Evolutionary conservation across 2,329 filamentous ascomycete species (phyloP), one percentile per base, ranked within the genome.

Genomic region (Xylariaceae sp.): DNA sequence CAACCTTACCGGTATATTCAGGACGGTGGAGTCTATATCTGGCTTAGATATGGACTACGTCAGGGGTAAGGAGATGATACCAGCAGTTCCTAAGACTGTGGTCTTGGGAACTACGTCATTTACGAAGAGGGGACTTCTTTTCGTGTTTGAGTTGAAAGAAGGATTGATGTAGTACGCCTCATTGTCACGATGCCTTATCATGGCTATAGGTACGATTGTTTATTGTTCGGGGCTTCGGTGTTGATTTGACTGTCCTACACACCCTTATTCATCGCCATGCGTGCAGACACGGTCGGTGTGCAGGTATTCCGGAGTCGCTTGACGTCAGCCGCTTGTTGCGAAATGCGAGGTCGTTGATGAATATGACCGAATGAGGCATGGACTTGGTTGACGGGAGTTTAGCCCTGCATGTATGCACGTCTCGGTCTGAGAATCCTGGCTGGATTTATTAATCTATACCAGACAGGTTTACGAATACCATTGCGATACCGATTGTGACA

Each of bases 81-180:
- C 47, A 4, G 3, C 11, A 18, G 30, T 30, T 17, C 9, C 2
- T 11, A 9, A 11, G 5, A 9, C 47, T 8, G n/a, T 6, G 10
- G 42, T n/a, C 42, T 2, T 18, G 8, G 18, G 1, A 18, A 59
- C 44, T 56, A 64, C 62, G 62, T 64, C 62, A 64, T 57, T 48
- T 49, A 51, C 44, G 51, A 51, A 60, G 57, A 9, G 39, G 42
- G 11, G 8, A 49, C 47, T 50, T 54, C 17, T 35, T 34, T 17
- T 15, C 15, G 17, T 18, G 17, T 18, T 18, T 18, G 17, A 18
- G 17, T 18, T 2, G 7, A 30, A 23, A 54, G 57, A 30, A 17
- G 47, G 2, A 4, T 30, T 30, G 23, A 30, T 30, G 23, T 30
- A 30, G 23, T 2, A 30, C 23, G 23, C 5, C 23, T 5, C 5